These are phyloP conservation scores for Picea abies DNA, from an alignment of 83 land plant genomes.

Conservation along the genomic window DNA sequence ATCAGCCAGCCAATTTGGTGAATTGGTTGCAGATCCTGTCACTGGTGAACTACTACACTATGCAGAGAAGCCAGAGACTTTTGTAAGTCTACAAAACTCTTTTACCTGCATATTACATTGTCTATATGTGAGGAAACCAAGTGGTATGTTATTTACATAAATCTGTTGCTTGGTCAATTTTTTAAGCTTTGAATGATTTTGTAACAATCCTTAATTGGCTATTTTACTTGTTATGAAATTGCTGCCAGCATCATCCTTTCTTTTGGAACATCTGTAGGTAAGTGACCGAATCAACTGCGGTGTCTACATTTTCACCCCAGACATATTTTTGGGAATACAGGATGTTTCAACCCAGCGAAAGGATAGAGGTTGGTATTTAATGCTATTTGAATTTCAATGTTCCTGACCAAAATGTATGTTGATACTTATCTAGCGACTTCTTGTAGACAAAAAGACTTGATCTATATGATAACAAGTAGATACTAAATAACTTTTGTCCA, in stretches of 20 bases:
- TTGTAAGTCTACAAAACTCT: constrained; percentile 59
- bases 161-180: background rate
- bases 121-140: background rate
- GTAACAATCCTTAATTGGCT: background rate
- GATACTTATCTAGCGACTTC: background rate
- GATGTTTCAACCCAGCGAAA: constrained; percentile 56
- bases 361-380: constrained; percentile 65
- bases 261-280: constrained; percentile 51
- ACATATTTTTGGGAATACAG: constrained; percentile 81
- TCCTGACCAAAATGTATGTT: background rate
- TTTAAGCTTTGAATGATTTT: background rate
- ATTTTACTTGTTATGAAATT: background rate
- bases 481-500: background rate
- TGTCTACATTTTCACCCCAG: constrained; percentile 90
- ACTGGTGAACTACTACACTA: constrained; percentile 93
- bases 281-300: constrained; percentile 95
- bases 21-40: constrained; percentile 85
- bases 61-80: constrained; percentile 98
- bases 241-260: background rate
- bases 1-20: constrained; percentile 89
- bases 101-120: background rate
- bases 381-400: background rate
- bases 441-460: background rate
- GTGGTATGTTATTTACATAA: background rate
- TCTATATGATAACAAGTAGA: background rate